Evolutionary conservation across 2,329 filamentous ascomycete genomes (phyloP).

Genomic region (Corinectria fuckeliana): DNA sequence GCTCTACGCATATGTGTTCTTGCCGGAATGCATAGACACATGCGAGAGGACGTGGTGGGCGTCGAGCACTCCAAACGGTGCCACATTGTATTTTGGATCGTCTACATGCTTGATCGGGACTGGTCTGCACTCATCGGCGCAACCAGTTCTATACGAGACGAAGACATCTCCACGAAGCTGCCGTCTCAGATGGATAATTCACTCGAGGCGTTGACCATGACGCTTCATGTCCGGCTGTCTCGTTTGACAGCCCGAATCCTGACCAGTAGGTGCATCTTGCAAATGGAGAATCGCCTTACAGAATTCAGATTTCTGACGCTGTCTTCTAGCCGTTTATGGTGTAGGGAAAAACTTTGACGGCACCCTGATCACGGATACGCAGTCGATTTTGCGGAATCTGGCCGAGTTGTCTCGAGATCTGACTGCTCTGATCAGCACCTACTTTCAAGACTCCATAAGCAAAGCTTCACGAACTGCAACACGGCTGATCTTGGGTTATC

Average conservation of each 20-base stretch:
- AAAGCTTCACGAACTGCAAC: conserved; percentile 39
- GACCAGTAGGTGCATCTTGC: conserved; percentile 20
- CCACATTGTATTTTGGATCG: conserved; percentile 40
- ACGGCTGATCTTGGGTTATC: conserved; percentile 36
- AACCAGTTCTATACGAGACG: conserved; percentile 38
- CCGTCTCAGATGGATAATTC: conserved; percentile 39
- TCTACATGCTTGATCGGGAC: conserved; percentile 40
- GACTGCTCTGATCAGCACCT: conserved; percentile 34
- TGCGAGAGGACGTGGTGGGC: conserved; percentile 31
- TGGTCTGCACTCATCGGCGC: conserved; percentile 38
- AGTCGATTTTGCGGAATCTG: conserved; percentile 37
- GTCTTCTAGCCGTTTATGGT: conserved; percentile 32
- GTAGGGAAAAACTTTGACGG: conserved; percentile 39
- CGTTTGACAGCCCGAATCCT: conserved; percentile 35
- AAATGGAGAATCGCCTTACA: no score
- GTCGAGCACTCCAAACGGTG: conserved; percentile 36
- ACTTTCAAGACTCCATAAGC: conserved; percentile 39
- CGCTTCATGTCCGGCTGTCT: conserved; percentile 36
- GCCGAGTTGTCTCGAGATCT: conserved; percentile 38
- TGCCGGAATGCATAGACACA: conserved; percentile 40
- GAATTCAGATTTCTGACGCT: neutral
- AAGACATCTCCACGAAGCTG: conserved; percentile 40
- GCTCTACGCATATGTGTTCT: conserved; percentile 43
- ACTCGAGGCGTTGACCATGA: conserved; percentile 33
- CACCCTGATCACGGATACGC: conserved; percentile 37